These are phyloP conservation scores for Wickerhamiella galacta DNA, from an alignment of 805 yeast species.

Conservation along the genomic window DNA sequence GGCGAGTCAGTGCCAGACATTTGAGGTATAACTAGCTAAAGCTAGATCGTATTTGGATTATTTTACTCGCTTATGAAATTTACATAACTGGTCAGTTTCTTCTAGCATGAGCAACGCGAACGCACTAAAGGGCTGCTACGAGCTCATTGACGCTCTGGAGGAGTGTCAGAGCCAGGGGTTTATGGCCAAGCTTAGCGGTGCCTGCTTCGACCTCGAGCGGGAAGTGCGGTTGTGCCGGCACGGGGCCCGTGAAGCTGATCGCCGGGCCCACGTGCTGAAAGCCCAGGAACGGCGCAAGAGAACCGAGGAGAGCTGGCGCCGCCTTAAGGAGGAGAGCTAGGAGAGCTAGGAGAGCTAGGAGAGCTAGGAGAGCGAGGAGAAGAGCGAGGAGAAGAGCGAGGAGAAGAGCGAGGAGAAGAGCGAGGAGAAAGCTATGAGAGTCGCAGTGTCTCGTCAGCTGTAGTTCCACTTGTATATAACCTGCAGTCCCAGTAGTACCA, in stretches of 20 bases:
- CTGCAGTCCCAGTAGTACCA: no score
- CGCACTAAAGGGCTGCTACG: conserved; percentile 41
- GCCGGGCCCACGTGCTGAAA: conserved; percentile 29
- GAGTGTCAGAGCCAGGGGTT: conserved; percentile 64
- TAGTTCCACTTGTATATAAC: no score
- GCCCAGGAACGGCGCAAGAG: conserved; percentile 40
- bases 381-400: background rate
- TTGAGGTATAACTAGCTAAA: no score
- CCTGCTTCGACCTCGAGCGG: conserved; percentile 70
- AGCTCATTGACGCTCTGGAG: conserved; percentile 72
- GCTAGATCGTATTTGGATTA: no score
- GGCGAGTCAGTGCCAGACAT: no score
- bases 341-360: no score
- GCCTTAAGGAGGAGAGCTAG: conserved; percentile 57
- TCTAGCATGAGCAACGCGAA: conserved; percentile 17
- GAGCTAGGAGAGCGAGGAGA: background rate
- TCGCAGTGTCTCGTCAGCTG: no score
- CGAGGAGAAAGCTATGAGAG: no score
- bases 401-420: no score
- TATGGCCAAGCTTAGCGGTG: conserved; percentile 55
- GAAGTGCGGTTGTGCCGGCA: conserved; percentile 68
- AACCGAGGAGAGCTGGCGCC: conserved; percentile 40
- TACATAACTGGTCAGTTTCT: no score
- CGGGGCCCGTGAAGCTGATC: conserved; percentile 50
- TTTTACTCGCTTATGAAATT: no score